These are phyloP conservation scores for Rhytidiadelphus loreus DNA, from an alignment of 225 moss, liverwort and hornwort species.

Conservation along the genomic window DNA sequence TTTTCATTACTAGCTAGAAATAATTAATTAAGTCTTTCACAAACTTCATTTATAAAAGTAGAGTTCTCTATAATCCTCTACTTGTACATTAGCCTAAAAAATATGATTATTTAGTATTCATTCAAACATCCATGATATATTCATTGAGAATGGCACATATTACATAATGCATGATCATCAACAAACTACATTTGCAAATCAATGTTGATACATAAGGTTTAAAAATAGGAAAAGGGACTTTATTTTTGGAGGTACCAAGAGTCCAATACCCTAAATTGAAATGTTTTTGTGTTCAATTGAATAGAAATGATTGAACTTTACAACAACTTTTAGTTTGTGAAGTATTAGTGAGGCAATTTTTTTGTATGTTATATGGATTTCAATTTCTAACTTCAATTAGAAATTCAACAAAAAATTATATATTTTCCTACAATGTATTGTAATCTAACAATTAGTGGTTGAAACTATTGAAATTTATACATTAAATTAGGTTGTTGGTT, in stretches of 20 bases:
- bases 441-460: too few relatives aligned
- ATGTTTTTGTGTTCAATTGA: neutral
- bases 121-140: neutral
- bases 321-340: neutral
- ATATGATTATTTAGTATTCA: neutral
- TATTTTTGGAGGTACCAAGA: neutral
- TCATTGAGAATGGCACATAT: neutral
- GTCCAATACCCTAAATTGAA: neutral
- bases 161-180: too few relatives aligned
- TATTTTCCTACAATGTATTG: neutral
- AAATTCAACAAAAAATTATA: neutral
- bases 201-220: neutral
- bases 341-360: neutral
- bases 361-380: neutral
- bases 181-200: neutral
- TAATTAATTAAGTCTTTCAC: too few relatives aligned
- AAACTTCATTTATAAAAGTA: neutral
- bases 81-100: neutral
- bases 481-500: neutral
- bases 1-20: accelerated
- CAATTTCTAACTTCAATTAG: too few relatives aligned
- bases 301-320: neutral
- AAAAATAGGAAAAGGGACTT: neutral
- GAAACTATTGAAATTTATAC: neutral
- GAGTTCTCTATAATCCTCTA: neutral